Base-by-base conservation (phyloP, 1,284 basidiomycete genomes). In the Boletus sp. region DNA sequence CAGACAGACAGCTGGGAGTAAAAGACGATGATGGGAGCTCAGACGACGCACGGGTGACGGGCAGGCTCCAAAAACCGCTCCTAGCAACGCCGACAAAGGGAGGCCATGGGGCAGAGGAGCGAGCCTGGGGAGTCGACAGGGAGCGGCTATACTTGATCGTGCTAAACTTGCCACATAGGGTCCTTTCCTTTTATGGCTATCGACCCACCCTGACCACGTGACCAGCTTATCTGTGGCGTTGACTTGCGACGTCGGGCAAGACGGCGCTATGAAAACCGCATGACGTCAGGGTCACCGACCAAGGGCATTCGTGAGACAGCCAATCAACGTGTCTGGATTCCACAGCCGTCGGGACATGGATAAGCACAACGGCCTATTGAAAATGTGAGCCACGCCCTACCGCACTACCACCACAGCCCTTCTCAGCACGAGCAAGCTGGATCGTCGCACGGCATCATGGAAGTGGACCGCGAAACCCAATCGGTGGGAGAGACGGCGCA, bases 91-190 rank as follows among this genome's bases (percentile, higher is more conserved):
- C 28, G 52, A 47, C 53, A 54, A 37, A 19, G 16, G 37, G 33
- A 30, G 27, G 56, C 37, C 66, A 68, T 63, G 65, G 49, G 48
- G 7, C 14, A 50, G 54, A 58, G 59, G 37, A 55, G 52, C 40
- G 23, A 43, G 48, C 66, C 53, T 57, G 60, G 49, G 58, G 60
- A 64, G 50, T 54, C n/a, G 59, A 61, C 52, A 56, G 58, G 37
- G 48, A 44, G 38, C 59, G 51, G 50, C 33, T 50, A 56, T 52
- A 37, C n/a, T n/a, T n/a, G n/a, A 38, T 37, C 48, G 58, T 57
- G 50, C 54, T 62, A 65, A 67, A 59, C 60, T 61, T 67, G 61
- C 61, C 55, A 64, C 38, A 66, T 69, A 71, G 67, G 68, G 60
- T 64, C 58, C 21, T 60, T 70, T 55, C 69, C 59, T 50, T 56